These are phyloP conservation scores for Solanum clarkiae DNA, from an alignment of 257 asterid genomes.

Conservation along the genomic window DNA sequence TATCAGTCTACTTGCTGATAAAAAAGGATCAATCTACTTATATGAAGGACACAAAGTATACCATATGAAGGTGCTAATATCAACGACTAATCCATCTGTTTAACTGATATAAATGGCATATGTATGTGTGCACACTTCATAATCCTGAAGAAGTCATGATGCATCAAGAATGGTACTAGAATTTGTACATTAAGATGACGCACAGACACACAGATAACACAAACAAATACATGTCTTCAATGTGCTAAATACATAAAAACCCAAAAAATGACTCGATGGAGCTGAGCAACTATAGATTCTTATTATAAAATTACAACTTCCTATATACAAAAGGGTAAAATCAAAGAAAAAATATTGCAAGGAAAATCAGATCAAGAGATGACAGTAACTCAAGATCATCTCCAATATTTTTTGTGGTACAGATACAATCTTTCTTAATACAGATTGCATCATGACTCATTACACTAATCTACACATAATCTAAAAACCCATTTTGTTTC, in stretches of 20 bases:
- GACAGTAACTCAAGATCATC: background rate
- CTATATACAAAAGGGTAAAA: background rate
- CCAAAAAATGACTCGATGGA: background rate
- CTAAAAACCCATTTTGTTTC: background rate
- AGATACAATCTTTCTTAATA: constrained; percentile 4
- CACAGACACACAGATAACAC: background rate
- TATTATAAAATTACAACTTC: background rate
- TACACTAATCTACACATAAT: constrained; percentile 3
- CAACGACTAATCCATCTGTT: background rate
- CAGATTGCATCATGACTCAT: background rate
- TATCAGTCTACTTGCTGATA: background rate
- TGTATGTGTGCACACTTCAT: background rate
- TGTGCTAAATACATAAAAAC: background rate
- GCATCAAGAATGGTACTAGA: background rate
- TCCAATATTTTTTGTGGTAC: background rate
- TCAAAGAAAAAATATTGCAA: background rate
- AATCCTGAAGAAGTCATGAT: background rate
- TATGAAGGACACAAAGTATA: background rate
- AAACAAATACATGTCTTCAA: background rate
- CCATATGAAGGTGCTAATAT: background rate
- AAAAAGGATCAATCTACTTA: background rate
- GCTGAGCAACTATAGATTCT: background rate
- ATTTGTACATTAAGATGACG: background rate
- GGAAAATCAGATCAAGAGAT: background rate
- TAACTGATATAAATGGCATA: background rate